These are phyloP conservation scores for Tricholoma bakamatsutake DNA, from an alignment of 768 basidiomycete genomes.

Conservation along the genomic window DNA sequence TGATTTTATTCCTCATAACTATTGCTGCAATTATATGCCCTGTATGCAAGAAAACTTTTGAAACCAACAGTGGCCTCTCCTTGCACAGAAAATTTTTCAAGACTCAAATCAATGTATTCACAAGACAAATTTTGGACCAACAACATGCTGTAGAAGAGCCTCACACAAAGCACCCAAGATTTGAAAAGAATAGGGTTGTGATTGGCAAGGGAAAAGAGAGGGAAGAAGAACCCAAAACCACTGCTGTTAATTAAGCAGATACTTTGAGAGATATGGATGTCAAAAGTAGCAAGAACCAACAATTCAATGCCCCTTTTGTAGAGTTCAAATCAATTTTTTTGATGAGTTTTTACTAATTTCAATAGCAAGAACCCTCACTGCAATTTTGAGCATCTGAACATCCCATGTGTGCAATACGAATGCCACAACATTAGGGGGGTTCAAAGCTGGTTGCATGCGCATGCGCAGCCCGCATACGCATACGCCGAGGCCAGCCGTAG, in stretches of 20 bases:
- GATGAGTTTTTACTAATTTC: not conserved
- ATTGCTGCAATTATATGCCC: not conserved
- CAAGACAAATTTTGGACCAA: not conserved
- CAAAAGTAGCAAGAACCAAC: not conserved
- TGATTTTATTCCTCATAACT: conserved; percentile 1
- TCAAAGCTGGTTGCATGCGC: too few species aligned
- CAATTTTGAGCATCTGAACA: not conserved
- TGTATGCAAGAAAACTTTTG: not conserved
- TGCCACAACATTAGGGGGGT: too few species aligned
- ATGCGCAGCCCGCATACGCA: too few species aligned
- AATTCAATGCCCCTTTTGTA: not conserved
- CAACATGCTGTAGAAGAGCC: not conserved
- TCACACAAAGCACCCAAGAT: not conserved
- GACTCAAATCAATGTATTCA: not conserved
- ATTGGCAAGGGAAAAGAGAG: not conserved
- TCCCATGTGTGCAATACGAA: not conserved
- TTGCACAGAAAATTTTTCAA: not conserved
- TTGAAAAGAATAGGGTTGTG: not conserved
- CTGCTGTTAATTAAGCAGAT: not conserved
- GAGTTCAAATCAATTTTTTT: not conserved
- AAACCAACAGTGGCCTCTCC: not conserved
- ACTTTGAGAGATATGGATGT: not conserved
- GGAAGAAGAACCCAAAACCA: not conserved
- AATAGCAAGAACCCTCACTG: not conserved
- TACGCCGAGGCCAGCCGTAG: too few species aligned